Evolutionary conservation across 805 yeast genomes (phyloP), one percentile per base, ranked within the genome.

Genomic region (Lachancea sp.): DNA sequence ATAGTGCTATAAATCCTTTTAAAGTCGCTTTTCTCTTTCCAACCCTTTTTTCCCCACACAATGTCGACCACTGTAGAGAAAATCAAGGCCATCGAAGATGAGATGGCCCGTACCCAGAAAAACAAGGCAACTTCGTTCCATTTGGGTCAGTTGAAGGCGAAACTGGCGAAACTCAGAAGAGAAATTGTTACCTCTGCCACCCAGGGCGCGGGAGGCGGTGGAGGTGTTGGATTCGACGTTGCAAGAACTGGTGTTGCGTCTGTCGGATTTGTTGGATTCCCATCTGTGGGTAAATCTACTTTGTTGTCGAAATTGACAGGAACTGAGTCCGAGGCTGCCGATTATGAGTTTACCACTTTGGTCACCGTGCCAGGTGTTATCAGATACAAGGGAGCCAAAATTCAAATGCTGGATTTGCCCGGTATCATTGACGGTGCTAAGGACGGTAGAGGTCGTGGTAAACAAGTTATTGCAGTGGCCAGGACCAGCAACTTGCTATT

Each of bases 241-340:
- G 95, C 96, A n/a, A 80, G 96, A 66, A 91, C 97, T 0, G 99
- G 99, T 68, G 96, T 87, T 12, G 97, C 96, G 3, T 80, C 95
- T 8, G 95, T 93, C 42, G 99, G 99, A 9, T 93, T 90, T 63
- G 96, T 93, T 36, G 99, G 99, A 2, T 93, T 93, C 63, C 99
- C 99, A 1, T 90, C 98, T 1, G 99, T 93, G 26, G 77, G 76
- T 50, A 85, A 85, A 59, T 80, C 87, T 8, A 93, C 99, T 1
- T 69, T 93, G 48, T 75, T 93, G 54, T 80, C 87, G 25, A 85
- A 87, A 65, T 70, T 93, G 41, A 93, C 99, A 0, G 98, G 99
- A 51, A 90, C 96, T 2, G 95, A 88, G 62, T 85, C 96, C 1
- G 99, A 91, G 67, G 96, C 84, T n/a, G 97, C 98, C 10, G 98